Conservation (phyloP, 768 basidiomycete genomes). For the Xanthoconium stramineum region DNA sequence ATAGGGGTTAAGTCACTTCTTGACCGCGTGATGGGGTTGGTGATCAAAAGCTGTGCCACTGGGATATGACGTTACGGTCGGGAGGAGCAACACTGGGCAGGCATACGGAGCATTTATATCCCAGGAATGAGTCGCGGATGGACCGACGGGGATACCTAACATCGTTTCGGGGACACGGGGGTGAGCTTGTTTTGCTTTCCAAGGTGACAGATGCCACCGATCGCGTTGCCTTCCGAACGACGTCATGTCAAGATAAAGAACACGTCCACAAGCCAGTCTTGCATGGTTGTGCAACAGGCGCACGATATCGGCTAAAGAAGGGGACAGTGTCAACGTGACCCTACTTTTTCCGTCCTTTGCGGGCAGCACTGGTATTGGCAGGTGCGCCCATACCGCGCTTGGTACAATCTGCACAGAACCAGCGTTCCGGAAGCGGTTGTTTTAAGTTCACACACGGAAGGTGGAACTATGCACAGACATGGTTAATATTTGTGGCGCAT, state of each 20-base stretch:
- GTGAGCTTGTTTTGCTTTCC: not conserved
- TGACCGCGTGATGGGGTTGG: not conserved
- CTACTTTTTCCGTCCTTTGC: conserved; percentile 44
- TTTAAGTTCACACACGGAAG: conserved; percentile 58
- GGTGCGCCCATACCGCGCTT: conserved; percentile 35
- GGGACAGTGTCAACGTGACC: not conserved
- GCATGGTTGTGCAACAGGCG: not conserved
- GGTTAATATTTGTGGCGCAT: conserved; percentile 10
- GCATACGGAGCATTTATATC: not conserved
- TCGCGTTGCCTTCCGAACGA: not conserved
- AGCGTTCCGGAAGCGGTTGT: conserved; percentile 52
- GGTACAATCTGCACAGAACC: conserved; percentile 59
- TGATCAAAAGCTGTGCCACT: conserved; percentile 2
- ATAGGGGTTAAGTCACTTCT: conserved; percentile 7
- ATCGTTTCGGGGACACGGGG: not conserved
- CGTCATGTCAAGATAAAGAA: not conserved
- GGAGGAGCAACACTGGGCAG: not conserved
- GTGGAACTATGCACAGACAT: conserved; percentile 47
- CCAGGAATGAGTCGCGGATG: not conserved
- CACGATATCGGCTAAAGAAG: not conserved
- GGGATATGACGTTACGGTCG: not conserved
- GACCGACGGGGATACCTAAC: not conserved
- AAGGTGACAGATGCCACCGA: not conserved
- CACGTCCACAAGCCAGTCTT: not conserved
- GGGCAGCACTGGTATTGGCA: conserved; percentile 23